Base-by-base conservation (phyloP, 1,284 basidiomycete genomes). In the Inonotus hispidus region DNA sequence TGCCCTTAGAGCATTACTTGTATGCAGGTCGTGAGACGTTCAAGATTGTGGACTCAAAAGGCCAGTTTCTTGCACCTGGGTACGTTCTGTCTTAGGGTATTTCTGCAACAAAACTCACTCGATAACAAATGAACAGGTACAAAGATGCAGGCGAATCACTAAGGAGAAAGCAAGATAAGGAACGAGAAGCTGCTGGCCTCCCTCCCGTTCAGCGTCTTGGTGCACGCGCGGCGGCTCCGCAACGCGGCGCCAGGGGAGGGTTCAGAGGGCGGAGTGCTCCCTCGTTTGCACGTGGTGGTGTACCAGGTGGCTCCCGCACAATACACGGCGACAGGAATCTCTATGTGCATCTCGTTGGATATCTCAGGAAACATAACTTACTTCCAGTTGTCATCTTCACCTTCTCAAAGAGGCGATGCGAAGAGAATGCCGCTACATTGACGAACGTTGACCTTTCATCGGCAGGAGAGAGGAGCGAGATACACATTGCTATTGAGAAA, bases 381-480 rank as follows among this genome's bases (percentile, higher is more conserved):
- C 80, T 99, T 1, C 97, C 97, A 0, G 94, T 95, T 7, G 97
- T 99, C 50, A 86, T 97, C 32, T 99, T 99, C 73, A 97, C 96
- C 1, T 90, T 99, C 68, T 97, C 94, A 50, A 99, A 99, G 79
- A 95, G 93, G 72, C 81, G 86, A 57, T 99, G 97, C 70, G 96
- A 99, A 75, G 97, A 98, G 74, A 94, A 99, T 71, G 96, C 97
- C 1, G 81, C 81, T 11, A 96, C 92, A 11, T 76, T 99, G 65
- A 90, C 88, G 1, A 96, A 95, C 71, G 83, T 87, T 43, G 95
- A 99, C 74, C 78, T 99, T 37, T 95, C 90, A 68, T 87, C 85
- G 3, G 85, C 80, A 2, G 47, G 59, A 7, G 96, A 99, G 76
- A 98, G 95, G 80, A 98, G 95, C 70, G 95, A 98, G 74, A 90